Evolutionary conservation across 78 protist species (phyloP).

Genomic region (Dictyostelium purpureum): DNA sequence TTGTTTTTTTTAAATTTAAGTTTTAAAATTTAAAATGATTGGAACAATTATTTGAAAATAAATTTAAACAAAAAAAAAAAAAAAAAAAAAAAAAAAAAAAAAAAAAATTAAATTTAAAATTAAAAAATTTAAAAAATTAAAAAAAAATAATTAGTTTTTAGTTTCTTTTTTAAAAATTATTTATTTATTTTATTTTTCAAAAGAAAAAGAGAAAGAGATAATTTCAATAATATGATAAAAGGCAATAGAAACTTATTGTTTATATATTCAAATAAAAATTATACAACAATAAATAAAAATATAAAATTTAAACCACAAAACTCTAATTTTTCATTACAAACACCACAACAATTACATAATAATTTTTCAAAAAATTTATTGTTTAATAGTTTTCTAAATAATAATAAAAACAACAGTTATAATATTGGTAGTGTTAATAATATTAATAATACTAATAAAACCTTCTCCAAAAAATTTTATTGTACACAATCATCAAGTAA

Average conservation of each 20-base stretch:
- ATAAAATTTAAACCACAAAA: background rate
- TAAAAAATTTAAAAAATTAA: background rate
- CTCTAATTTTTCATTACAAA: background rate
- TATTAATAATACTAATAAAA: background rate
- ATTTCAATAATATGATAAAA: background rate
- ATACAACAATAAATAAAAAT: background rate
- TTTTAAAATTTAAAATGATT: too few relatives aligned
- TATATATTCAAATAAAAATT: background rate
- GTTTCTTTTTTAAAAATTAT: background rate
- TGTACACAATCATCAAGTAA: background rate
- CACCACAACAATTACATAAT: background rate
- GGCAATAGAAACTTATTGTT: background rate
- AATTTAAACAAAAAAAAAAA: too few relatives aligned
- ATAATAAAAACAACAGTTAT: background rate
- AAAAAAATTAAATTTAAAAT: background rate
- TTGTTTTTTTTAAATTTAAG: background rate
- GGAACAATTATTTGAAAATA: too few relatives aligned
- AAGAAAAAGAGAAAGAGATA: background rate
- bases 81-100: background rate
- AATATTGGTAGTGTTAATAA: background rate
- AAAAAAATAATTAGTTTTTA: background rate
- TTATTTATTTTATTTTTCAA: background rate
- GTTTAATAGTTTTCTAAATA: too few relatives aligned
- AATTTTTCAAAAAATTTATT: background rate
- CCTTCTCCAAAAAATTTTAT: background rate